These are phyloP conservation scores for Mycena rebaudengoi DNA, from an alignment of 768 basidiomycete species.

Conservation along the genomic window DNA sequence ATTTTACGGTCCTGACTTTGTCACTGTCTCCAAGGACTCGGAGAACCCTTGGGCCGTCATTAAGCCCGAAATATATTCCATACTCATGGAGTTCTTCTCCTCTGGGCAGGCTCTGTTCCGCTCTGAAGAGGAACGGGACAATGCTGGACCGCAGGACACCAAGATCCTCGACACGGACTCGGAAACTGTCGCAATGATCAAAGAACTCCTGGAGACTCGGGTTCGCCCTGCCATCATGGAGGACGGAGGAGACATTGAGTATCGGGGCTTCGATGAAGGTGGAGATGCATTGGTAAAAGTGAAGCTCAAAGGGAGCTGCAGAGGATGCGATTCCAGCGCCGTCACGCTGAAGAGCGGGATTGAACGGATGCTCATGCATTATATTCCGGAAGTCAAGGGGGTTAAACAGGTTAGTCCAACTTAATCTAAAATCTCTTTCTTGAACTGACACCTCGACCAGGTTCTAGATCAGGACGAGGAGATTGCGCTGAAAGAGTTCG, in stretches of 20 bases:
- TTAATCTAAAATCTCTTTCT: background rate
- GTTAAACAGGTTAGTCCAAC: slow-evolving; percentile 82
- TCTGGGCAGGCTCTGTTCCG: slow-evolving; percentile 89
- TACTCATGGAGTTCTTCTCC: slow-evolving; percentile 97
- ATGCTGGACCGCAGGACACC: slow-evolving; percentile 92
- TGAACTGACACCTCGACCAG: slow-evolving; percentile 49
- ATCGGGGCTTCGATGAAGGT: slow-evolving; percentile 86
- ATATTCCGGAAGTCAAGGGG: slow-evolving; percentile 94
- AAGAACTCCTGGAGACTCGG: slow-evolving; percentile 93
- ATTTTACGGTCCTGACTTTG: slow-evolving; percentile 98
- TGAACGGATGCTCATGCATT: slow-evolving; percentile 99
- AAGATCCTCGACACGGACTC: slow-evolving; percentile 93
- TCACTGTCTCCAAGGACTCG: slow-evolving; percentile 91
- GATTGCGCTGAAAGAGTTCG: slow-evolving; percentile 88
- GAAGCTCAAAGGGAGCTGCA: slow-evolving; percentile 95
- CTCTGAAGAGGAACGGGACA: slow-evolving; percentile 79
- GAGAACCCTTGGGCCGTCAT: slow-evolving; percentile 88
- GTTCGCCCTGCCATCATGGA: slow-evolving; percentile 98
- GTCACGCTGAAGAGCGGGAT: slow-evolving; percentile 98
- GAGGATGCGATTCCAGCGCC: slow-evolving; percentile 93
- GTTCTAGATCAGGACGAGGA: slow-evolving; percentile 90
- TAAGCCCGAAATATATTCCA: slow-evolving; percentile 96
- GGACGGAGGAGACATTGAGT: slow-evolving; percentile 98
- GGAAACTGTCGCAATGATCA: slow-evolving; percentile 99
- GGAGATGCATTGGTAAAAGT: slow-evolving; percentile 83